Evolutionary conservation across 2,329 filamentous ascomycete species (phyloP).

Genomic region (Juglanconis juglandina): DNA sequence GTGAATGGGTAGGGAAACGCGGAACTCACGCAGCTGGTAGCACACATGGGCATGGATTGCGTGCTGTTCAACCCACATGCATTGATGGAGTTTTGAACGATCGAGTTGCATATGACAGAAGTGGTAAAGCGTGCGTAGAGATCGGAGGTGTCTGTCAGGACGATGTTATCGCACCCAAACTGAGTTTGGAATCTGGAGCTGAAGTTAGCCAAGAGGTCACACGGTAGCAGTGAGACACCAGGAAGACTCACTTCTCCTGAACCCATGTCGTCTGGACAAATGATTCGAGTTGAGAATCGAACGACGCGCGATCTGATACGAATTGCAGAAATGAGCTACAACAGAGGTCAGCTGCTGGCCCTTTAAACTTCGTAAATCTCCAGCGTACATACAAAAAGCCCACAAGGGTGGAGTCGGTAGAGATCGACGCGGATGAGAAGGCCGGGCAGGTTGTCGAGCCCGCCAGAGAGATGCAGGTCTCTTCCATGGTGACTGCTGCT

Average conservation of each 20-base stretch:
- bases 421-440: slow-evolving; percentile 60
- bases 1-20: slow-evolving; percentile 25
- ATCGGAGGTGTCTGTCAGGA: slow-evolving; percentile 72
- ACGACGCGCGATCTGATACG: slow-evolving; percentile 72
- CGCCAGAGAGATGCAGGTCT: slow-evolving; percentile 48
- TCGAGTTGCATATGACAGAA: slow-evolving; percentile 86
- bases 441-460: slow-evolving; percentile 60
- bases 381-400: slow-evolving; percentile 52
- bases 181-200: slow-evolving; percentile 69
- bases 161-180: slow-evolving; percentile 75
- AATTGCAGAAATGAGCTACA: slow-evolving; percentile 82
- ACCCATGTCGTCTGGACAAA: slow-evolving; percentile 77
- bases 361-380: too few relatives aligned
- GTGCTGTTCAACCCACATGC: slow-evolving; percentile 64
- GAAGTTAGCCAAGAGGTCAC: slow-evolving; percentile 16
- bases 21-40: slow-evolving; percentile 73
- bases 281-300: slow-evolving; percentile 69
- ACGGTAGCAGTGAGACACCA: neutral
- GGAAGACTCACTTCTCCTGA: slow-evolving; percentile 64
- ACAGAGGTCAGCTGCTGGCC: slow-evolving; percentile 1
- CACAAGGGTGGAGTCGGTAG: slow-evolving; percentile 49
- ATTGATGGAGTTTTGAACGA: slow-evolving; percentile 81
- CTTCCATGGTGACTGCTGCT: slow-evolving; percentile 36
- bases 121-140: slow-evolving; percentile 93
- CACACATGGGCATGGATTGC: slow-evolving; percentile 74